These are phyloP conservation scores for Nidula microcarpa DNA, from an alignment of 768 basidiomycete genomes.

Conservation along the genomic window DNA sequence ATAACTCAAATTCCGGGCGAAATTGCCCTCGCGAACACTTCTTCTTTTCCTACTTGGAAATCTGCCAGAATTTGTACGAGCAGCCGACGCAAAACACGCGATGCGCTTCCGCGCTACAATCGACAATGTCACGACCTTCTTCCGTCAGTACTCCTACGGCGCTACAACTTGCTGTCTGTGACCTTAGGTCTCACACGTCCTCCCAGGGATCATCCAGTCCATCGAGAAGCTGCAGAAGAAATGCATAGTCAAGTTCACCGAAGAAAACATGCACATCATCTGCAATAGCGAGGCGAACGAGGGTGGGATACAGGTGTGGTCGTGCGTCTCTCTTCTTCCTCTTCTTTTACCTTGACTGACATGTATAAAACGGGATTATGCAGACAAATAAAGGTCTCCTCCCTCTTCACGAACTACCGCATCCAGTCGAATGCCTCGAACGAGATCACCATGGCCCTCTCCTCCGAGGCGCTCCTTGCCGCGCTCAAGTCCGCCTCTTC, in stretches of 20 bases:
- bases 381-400: conserved; percentile 55
- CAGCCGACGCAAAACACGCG: neutral
- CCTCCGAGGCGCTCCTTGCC: conserved; percentile 69
- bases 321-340: conserved; percentile 16
- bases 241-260: conserved; percentile 79
- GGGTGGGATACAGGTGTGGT: conserved; percentile 87
- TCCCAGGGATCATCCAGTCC: conserved; percentile 71
- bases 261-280: conserved; percentile 74
- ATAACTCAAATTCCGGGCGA: no score
- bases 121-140: conserved; percentile 25
- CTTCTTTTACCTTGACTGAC: neutral
- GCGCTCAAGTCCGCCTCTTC: conserved; percentile 66
- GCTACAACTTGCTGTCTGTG: neutral
- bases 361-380: neutral
- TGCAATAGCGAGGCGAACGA: conserved; percentile 79
- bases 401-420: conserved; percentile 73
- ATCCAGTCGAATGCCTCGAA: conserved; percentile 86
- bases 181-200: neutral
- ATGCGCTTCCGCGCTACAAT: conserved; percentile 31
- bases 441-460: conserved; percentile 72
- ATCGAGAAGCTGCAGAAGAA: conserved; percentile 82
- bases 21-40: no score
- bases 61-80: no score
- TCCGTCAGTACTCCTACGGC: conserved; percentile 20
- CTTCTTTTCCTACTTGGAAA: no score